Percentiles rank a stretch among this genome's conserved stretches.
phyloP scores from a whole-genome alignment of 2,329 filamentous ascomycete species.

The Colletotrichum sp. region DNA sequence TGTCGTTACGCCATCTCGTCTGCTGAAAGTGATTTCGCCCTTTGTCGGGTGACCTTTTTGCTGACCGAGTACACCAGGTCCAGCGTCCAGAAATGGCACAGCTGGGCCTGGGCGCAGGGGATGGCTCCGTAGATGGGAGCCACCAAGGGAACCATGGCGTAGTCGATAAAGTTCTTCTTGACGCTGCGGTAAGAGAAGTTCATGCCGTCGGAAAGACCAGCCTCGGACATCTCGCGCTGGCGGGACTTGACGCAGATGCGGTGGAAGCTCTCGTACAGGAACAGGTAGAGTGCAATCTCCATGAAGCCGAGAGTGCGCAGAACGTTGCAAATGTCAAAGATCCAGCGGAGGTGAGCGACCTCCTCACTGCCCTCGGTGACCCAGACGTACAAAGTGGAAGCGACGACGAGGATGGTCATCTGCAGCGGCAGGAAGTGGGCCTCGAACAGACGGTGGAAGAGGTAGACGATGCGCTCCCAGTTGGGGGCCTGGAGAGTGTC shows the following conservation, averaged over 20 bases:
- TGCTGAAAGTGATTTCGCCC: slow-evolving; percentile 48
- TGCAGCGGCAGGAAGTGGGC: slow-evolving; percentile 76
- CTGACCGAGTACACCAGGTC: slow-evolving; percentile 75
- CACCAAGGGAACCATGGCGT: slow-evolving; percentile 69
- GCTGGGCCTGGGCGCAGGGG: slow-evolving; percentile 70
- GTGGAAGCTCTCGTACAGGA: slow-evolving; percentile 73
- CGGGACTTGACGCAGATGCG: slow-evolving; percentile 63
- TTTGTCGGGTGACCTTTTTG: slow-evolving; percentile 67
- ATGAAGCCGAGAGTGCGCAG: slow-evolving; percentile 67
- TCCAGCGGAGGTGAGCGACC: slow-evolving; percentile 59
- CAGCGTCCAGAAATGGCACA: slow-evolving; percentile 74
- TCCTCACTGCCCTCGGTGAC: slow-evolving; percentile 57
- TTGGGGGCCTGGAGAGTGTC: slow-evolving; percentile 56
- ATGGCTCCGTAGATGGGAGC: slow-evolving; percentile 72
- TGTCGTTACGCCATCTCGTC: slow-evolving; percentile 49
- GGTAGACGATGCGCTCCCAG: slow-evolving; percentile 61
- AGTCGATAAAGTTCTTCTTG: slow-evolving; percentile 65
- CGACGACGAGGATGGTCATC: slow-evolving; percentile 67
- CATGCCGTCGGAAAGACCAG: slow-evolving; percentile 69
- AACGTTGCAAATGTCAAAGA: slow-evolving; percentile 64
- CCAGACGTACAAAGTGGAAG: slow-evolving; percentile 65
- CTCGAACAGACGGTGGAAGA: slow-evolving; percentile 74
- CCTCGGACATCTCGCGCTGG: slow-evolving; percentile 70
- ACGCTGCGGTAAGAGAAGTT: slow-evolving; percentile 65
- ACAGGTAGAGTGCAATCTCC: slow-evolving; percentile 67